Evolutionary conservation across 257 asterid genomes (phyloP), one percentile per base, ranked within the genome.

Genomic region (Penstemon barbatus): DNA sequence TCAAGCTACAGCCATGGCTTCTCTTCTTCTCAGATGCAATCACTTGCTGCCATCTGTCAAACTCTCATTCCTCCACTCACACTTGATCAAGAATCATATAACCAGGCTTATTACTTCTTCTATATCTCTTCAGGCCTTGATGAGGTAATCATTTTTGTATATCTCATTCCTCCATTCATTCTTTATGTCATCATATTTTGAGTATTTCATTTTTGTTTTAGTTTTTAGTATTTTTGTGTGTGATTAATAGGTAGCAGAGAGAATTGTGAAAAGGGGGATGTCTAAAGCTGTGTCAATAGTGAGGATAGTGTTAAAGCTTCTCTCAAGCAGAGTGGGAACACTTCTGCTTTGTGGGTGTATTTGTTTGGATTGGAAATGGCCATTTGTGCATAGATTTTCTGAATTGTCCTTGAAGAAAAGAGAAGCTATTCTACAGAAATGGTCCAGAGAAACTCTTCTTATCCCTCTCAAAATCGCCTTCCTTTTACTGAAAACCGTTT

Each of bases 281-380:
- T 80, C 88, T 9, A 77, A 80, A 73, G 96, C 82, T 18, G 69
- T 86, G 73, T 50, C 73, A 45, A 10, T 88, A 8, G 77, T 90
- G 67, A 75, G 75, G 50, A 8, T 85, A 51, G 87, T 85, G 57
- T 68, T 93, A 5, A 75, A 12, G 57, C 38, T 88, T 39, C 73
- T 92, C 25, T 88, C 95, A 13, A 86, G 82, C 50, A 85, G 93
- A 80, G 40, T 90, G 62, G 98, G 98, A n/a, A 88, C 90, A 11
- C 69, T 93, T 42, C 40, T 93, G 84, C 77, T 90, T 5, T 90
- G 97, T 75, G 98, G 98, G 40, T 46, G 36, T 55, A 41, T 57
- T 36, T 84, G 97, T 67, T 76, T 90, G 72, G 87, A 76, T 45
- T 70, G 83, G 80, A 80, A 79, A 18, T 86, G 90, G 91, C 98